Evolutionary conservation across 257 asterid species (phyloP), one percentile per base, ranked within the genome.

Genomic region (Jaltomata sinuosa): DNA sequence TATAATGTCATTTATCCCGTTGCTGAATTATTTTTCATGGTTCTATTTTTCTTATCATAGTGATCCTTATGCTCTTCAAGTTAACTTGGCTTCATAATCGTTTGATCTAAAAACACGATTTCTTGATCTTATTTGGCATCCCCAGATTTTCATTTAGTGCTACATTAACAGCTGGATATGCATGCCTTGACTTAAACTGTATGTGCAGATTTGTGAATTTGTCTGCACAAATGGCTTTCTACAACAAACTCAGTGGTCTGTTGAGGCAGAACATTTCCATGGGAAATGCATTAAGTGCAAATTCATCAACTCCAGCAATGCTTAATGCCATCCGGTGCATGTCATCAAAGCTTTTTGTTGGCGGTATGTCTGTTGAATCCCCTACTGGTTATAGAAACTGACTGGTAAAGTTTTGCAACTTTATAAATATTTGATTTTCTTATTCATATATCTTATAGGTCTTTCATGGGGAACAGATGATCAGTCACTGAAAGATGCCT

Each of bases 401-500:
- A 16, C 5, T 0, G 16, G 8, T 45, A 25, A 25, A 8, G 0
- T 74, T 7, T 27, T 8, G 36, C 34, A 11, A 36, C 53, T 3
- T 19, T 65, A 45, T 38, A 15, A 21, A 21, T 49, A 47, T 32
- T 10, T 31, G 82, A 47, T 42, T 34, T 19, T 8, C 36, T 76
- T 64, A 1, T 59, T 65, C 36, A 7, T 87, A 12, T 42, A 9
- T 31, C 19, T 67, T 22, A 47, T 40, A 96, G 99, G 99, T 67
- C 98, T 96, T 40, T 92, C 98, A 7, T 93, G 85, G 77, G 91
- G 90, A 83, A 91, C 97, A 72, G 93, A 93, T 80, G 97, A 93
- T 40, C 82, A 80, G 52, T 82, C 90, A 8, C 87, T 94, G 77
- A 92, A 53, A 85, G 95, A 93, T 3, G 99, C 99, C 59, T 96